Percentiles rank a stretch among this genome's conserved stretches.
Evolutionary conservation across 768 basidiomycete genomes (phyloP).

Genomic region (Auriculariales sp.): DNA sequence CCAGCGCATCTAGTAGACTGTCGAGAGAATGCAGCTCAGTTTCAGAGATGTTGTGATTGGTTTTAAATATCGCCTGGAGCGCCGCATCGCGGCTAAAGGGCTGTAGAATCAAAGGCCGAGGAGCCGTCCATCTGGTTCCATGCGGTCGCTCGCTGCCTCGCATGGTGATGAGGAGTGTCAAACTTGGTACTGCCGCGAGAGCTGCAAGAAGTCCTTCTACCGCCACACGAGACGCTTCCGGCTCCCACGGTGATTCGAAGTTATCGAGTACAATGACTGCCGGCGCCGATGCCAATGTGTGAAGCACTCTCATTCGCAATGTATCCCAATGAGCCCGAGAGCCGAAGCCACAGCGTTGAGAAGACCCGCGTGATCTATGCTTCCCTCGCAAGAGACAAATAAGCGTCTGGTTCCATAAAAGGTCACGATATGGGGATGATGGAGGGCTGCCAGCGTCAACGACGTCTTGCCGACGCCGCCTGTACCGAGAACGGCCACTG

Average conservation of each 20-base stretch:
- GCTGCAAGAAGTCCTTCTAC: constrained; percentile 14
- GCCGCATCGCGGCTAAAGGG: constrained; percentile 6
- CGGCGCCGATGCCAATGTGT: too few species aligned
- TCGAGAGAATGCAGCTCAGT: constrained; percentile 11
- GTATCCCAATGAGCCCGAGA: too few species aligned
- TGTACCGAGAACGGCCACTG: too few species aligned
- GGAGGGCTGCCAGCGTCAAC: too few species aligned
- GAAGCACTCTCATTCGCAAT: too few species aligned
- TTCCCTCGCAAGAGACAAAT: too few species aligned
- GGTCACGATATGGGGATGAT: too few species aligned
- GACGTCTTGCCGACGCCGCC: too few species aligned
- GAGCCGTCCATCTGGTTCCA: constrained; percentile 1
- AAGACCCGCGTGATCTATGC: too few species aligned
- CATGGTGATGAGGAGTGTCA: constrained; percentile 22
- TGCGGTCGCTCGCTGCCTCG: constrained; percentile 7
- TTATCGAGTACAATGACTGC: constrained; percentile 26
- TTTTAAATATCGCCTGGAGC: constrained; percentile 13
- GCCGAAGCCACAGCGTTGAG: too few species aligned
- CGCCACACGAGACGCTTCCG: constrained; percentile 9
- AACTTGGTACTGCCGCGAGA: constrained; percentile 13
- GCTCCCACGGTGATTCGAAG: constrained; percentile 26
- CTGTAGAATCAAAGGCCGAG: not conserved
- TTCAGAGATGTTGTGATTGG: constrained; percentile 11
- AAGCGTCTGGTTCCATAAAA: too few species aligned
- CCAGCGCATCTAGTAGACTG: constrained; percentile 9